phyloP scores from a whole-genome alignment of 257 asterid genomes.

The Nicotiana knightiana region DNA sequence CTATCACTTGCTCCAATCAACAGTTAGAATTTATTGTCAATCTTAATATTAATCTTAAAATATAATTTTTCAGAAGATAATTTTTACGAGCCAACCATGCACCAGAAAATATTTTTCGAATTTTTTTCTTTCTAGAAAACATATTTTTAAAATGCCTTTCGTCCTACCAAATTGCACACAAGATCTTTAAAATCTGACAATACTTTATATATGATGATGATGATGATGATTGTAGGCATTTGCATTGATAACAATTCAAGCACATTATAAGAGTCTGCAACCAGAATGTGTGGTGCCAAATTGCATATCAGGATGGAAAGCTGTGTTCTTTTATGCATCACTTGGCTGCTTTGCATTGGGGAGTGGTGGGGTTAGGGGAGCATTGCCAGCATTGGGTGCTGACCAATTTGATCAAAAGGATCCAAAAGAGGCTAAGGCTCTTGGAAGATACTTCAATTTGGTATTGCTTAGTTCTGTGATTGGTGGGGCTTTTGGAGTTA shows the following conservation, averaged over 20 bases:
- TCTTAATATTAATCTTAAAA: background rate
- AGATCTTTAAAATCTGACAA: background rate
- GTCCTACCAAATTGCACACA: no score
- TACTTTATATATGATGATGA: background rate
- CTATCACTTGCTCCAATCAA: background rate
- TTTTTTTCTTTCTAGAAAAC: no score
- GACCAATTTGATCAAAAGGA: conserved; percentile 66
- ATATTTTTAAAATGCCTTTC: no score
- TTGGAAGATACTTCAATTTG: conserved; percentile 80
- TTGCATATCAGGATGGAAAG: conserved; percentile 45
- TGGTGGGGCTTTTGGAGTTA: conserved; percentile 61
- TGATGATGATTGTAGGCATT: conserved; percentile 41
- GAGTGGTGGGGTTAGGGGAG: conserved; percentile 61
- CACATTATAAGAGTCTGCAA: conserved; percentile 40
- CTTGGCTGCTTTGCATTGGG: conserved; percentile 63
- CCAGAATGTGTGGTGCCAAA: conserved; percentile 54
- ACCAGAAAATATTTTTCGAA: background rate
- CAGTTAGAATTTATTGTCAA: background rate
- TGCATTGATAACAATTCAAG: conserved; percentile 75
- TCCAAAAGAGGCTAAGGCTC: conserved; percentile 56
- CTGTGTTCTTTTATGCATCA: conserved; percentile 54
- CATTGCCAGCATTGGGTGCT: conserved; percentile 84
- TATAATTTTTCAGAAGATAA: background rate
- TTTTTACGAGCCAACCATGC: background rate
- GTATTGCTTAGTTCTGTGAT: conserved; percentile 46